Evolutionary conservation across 345 rosid species (phyloP).

Genomic region (Hevea brasiliensis): DNA sequence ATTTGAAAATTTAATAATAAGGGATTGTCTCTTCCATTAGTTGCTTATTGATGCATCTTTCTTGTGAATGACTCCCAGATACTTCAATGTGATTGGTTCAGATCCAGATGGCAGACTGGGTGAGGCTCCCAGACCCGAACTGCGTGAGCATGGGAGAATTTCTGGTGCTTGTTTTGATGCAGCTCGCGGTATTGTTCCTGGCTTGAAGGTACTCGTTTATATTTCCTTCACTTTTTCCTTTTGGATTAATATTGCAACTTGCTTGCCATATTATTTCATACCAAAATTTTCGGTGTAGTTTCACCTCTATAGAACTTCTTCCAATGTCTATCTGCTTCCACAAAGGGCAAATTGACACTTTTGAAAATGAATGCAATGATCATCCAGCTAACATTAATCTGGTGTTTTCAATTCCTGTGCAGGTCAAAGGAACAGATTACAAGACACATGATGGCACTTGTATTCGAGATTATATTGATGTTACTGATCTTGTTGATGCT

Average conservation of each 20-base stretch:
- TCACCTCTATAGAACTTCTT: too few relatives aligned
- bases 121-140: slow-evolving; percentile 91
- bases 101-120: slow-evolving; percentile 91
- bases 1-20: background rate
- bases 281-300: too few relatives aligned
- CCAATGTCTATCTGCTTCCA: background rate
- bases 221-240: background rate
- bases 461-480: slow-evolving; percentile 89
- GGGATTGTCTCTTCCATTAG: background rate
- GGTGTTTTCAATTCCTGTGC: too few relatives aligned
- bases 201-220: slow-evolving; percentile 57
- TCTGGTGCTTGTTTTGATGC: slow-evolving; percentile 98
- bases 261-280: background rate
- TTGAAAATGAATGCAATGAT: background rate
- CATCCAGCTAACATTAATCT: too few relatives aligned
- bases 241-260: background rate
- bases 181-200: slow-evolving; percentile 78
- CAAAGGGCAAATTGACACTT: too few relatives aligned
- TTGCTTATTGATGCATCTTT: background rate
- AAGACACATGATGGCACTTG: slow-evolving; percentile 89
- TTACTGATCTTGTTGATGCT: slow-evolving; percentile 95
- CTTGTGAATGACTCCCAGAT: slow-evolving; percentile 41
- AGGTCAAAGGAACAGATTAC: slow-evolving; percentile 95
- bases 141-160: slow-evolving; percentile 93
- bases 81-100: slow-evolving; percentile 94